Base-by-base conservation (phyloP, 345 rosid genomes). In the Anastatica hierochuntica region DNA sequence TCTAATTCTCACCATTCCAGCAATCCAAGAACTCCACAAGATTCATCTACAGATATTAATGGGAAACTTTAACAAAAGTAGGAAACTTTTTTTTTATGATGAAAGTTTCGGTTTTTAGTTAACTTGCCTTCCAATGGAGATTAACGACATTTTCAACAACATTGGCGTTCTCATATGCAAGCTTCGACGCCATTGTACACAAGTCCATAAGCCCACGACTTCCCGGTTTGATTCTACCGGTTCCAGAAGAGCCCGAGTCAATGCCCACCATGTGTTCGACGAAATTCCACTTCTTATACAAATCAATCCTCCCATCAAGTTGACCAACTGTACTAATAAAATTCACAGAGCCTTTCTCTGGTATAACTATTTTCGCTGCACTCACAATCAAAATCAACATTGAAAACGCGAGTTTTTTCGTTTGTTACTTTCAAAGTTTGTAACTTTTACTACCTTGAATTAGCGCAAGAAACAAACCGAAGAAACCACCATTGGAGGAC, bases 91-190 rank as follows among this genome's bases (percentile, higher is more conserved):
- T n/a, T 14, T n/a, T n/a, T n/a, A n/a, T n/a, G n/a, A 2, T 21
- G 3, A 3, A 66, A 60, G 66, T 23, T 46, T 43, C 27, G 27
- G 4, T 17, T 13, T 5, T 38, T n/a, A 27, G 53, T 15, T 9
- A 60, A 68, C 82, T 68, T 76, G 50, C 95, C 90, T 84, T 84
- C 96, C 96, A 90, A 62, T 71, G 82, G 58, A 66, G 75, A 60
- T 40, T 62, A 16, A 82, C 88, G 15, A 84, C 71, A 52, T 72
- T 72, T 54, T 59, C 66, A 60, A 90, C 78, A 43, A 87, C 87
- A 50, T 77, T 66, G 11, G 77, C 74, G 11, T 90, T 90, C 74
- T 84, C 98, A 27, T 90, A 90, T 30, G 87, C 79, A 34, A 90
- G 71, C 60, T 84, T 87, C 7, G 95, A 76, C 0, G 95, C 85